phyloP scores from a whole-genome alignment of 139 green algal genomes.

The Tetradesmus lagerheimii region DNA sequence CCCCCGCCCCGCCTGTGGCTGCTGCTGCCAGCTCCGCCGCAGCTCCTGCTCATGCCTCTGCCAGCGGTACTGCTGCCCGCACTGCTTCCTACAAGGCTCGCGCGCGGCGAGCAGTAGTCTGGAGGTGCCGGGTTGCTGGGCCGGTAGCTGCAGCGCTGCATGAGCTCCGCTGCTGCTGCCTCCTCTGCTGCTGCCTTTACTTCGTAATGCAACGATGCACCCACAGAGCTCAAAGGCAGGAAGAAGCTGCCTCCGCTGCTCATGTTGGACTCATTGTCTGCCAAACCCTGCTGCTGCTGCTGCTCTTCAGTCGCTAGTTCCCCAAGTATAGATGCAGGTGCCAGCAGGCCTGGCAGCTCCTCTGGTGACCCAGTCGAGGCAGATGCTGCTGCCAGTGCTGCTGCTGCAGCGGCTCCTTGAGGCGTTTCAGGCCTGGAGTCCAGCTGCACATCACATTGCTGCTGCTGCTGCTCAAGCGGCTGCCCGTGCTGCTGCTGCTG shows the following conservation, averaged over 20 bases:
- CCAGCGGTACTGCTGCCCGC: background rate
- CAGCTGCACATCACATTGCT: background rate
- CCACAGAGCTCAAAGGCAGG: background rate
- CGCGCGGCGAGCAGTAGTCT: background rate
- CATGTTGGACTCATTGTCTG: background rate
- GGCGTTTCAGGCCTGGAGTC: background rate
- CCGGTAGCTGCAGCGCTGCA: background rate
- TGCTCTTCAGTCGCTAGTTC: background rate
- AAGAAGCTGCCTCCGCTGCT: background rate
- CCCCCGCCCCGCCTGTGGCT: background rate
- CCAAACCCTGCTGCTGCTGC: background rate
- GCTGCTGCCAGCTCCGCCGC: background rate
- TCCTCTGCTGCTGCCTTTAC: background rate
- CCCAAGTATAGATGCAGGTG: background rate
- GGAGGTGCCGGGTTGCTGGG: background rate
- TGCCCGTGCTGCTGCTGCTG: background rate
- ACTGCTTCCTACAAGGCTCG: background rate
- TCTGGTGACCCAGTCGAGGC: background rate
- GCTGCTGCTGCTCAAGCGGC: background rate
- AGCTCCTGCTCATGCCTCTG: slow-evolving; percentile 4
- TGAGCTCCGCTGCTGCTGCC: slow-evolving; percentile 9
- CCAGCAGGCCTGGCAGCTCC: background rate
- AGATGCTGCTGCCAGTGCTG: background rate
- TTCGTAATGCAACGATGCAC: background rate
- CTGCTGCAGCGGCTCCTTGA: background rate